Percentiles rank a stretch among this genome's conserved stretches.
These are phyloP conservation scores for Phytophthora cactorum DNA, from an alignment of 352 stramenopile species.

Conservation along the genomic window DNA sequence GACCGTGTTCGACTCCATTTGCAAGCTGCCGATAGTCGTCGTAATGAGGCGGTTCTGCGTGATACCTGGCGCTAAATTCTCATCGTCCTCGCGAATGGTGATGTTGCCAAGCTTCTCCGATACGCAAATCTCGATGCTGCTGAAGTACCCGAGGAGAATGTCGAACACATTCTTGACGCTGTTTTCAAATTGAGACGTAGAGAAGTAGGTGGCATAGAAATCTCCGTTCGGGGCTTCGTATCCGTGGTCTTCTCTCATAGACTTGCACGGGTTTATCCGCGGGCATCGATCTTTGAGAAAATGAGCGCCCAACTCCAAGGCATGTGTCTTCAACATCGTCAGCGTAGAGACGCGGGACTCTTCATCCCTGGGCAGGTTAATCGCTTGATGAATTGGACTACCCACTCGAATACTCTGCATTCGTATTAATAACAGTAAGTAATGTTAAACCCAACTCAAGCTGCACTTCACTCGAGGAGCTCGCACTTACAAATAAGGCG, in stretches of 20 bases:
- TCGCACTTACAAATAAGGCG: conserved; percentile 28
- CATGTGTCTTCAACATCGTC: conserved; percentile 20
- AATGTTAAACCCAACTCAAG: not conserved
- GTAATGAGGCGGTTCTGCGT: conserved; percentile 46
- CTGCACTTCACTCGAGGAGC: not conserved
- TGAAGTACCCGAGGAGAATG: conserved; percentile 36
- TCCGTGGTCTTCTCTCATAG: conserved; percentile 35
- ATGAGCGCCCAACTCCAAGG: conserved; percentile 22
- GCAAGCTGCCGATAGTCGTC: conserved; percentile 24
- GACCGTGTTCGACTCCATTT: conserved; percentile 50
- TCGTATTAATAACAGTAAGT: not conserved
- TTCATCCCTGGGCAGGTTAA: conserved; percentile 17
- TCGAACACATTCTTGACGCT: conserved; percentile 56
- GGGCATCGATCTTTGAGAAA: conserved; percentile 33
- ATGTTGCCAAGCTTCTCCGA: conserved; percentile 53
- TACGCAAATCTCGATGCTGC: conserved; percentile 53
- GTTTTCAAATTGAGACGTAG: conserved; percentile 34
- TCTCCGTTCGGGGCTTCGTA: conserved; percentile 32
- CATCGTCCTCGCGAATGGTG: conserved; percentile 54
- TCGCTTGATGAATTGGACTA: conserved; percentile 37
- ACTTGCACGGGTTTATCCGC: conserved; percentile 29
- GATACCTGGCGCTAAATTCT: conserved; percentile 31
- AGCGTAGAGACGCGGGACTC: conserved; percentile 12
- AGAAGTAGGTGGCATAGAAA: conserved; percentile 32
- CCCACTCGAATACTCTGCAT: conserved; percentile 37